Evolutionary conservation across 352 stramenopile species (phyloP), one percentile per base, ranked within the genome.

Genomic region (Aphanomyces stellatus): DNA sequence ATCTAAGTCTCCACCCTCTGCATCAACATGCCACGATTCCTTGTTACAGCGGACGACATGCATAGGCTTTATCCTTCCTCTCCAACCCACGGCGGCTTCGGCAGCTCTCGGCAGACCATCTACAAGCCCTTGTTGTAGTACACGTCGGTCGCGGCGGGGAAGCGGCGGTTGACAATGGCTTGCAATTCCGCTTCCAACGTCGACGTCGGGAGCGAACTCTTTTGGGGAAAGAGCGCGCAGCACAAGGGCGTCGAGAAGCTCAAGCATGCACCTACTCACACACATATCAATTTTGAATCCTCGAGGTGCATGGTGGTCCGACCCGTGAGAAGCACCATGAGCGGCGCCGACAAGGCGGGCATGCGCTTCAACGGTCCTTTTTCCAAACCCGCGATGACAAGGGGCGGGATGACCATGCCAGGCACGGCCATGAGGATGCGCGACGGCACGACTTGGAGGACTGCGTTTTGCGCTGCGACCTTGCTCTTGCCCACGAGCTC

Each of bases 351-450:
- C 34, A 96, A 70, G 11, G 78, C 56, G 59, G 88, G 88, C 71
- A 81, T 82, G 46, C 80, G 81, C 46, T 75, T 75, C 61, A 96
- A 78, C 15, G 72, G 62, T 4, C 81, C 73, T 55, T 83, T 68
- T 72, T 96, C 85, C 22, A 96, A 64, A 46, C 79, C 72, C 67
- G 76, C 88, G 82, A 96, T 96, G 53, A 94, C 76, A n/a, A 96
- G 49, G 37, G 87, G 82, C 27, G 87, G 87, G 65, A 96, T 78
- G 48, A 93, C 73, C 85, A 95, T 95, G 35, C 80, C 86, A 5
- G 89, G 89, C 17, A 81, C 80, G 19, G 89, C 88, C 82, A 96
- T 93, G 28, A 93, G 76, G 60, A 97, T 76, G 33, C 89, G 79
- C 46, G 88, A 93, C 19, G 85, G 80, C 66, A 91, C 88, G 27